Evolutionary conservation across 495 filamentous ascomycete species (phyloP), one percentile per base, ranked within the genome.

Genomic region (Extremus antarcticus): DNA sequence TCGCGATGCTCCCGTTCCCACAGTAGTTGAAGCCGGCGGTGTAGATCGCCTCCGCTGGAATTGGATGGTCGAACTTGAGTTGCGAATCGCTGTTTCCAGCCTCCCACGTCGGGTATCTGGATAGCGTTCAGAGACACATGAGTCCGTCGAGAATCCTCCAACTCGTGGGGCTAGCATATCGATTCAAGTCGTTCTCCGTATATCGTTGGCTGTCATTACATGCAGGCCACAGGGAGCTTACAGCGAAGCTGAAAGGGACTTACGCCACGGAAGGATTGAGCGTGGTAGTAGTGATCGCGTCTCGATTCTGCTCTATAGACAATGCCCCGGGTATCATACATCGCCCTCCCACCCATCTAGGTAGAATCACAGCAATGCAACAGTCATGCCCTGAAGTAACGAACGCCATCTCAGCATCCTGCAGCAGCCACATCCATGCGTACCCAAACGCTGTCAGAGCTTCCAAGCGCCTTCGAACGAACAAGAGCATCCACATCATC

Each of bases 61-160:
- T 76, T 1, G 83, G 85, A 0, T 50, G 68, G 64, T 90, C 86
- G 64, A 88, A 90, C 65, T 89, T 86, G 69, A 88, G 83, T 43
- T 90, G 86, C 65, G 76, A 68, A 13, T 80, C 85, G 54, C 89
- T 84, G 70, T 86, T 83, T 25, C 85, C 86, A 39, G 47, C 86
- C 79, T n/a, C 70, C 73, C 13, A 73, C 55, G 32, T 66, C 59
- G 56, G 88, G 85, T 0, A 64, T 74, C 15, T 86, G 74, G 21
- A 82, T 63, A 48, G 82, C 82, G 53, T 79, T 71, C n/a, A n/a
- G n/a, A n/a, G n/a, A n/a, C n/a, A n/a, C n/a, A n/a, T n/a, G n/a
- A n/a, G n/a, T n/a, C n/a, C n/a, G n/a, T n/a, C n/a, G n/a, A n/a
- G n/a, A n/a, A n/a, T n/a, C n/a, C n/a, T n/a, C n/a, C n/a, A n/a